phyloP scores from a whole-genome alignment of 257 asterid genomes.

The Fraxinus cuspidata region DNA sequence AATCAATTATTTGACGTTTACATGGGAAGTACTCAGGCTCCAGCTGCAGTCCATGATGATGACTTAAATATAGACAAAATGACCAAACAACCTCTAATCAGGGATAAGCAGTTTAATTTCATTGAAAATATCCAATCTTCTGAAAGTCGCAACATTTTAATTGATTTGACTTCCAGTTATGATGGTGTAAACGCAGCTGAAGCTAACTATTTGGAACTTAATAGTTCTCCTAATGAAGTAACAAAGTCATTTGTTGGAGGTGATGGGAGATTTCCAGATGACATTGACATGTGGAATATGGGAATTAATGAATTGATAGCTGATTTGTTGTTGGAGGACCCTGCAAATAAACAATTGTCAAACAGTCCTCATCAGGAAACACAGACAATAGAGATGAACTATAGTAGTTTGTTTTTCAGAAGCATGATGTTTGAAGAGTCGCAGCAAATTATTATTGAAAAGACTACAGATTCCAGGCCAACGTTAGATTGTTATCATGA shows the following conservation, averaged over 20 bases:
- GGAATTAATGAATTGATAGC: constrained; percentile 11
- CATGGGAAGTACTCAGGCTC: constrained; percentile 22
- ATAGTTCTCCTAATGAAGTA: constrained; percentile 27
- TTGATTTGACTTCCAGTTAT: constrained; percentile 19
- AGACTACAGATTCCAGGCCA: constrained; percentile 28
- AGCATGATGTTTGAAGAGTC: constrained; percentile 33
- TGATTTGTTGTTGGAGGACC: constrained; percentile 17
- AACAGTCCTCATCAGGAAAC: constrained; percentile 34
- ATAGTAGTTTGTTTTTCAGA: constrained; percentile 28
- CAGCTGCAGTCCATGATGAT: constrained; percentile 20
- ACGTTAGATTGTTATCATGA: constrained; percentile 26
- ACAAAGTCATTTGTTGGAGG: constrained; percentile 18
- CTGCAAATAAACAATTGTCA: constrained; percentile 23
- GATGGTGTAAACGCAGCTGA: constrained; percentile 24
- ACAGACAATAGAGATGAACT: constrained; percentile 27
- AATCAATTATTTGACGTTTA: constrained; percentile 28
- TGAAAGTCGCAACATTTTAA: constrained; percentile 27
- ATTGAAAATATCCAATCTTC: constrained; percentile 24
- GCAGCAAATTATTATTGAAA: constrained; percentile 26
- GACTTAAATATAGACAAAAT: constrained; percentile 21
- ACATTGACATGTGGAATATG: constrained; percentile 12
- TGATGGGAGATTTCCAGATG: constrained; percentile 13
- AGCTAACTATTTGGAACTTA: constrained; percentile 23
- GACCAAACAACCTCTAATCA: constrained; percentile 23
- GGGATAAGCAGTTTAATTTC: constrained; percentile 14